Conservation (phyloP, 345 rosid genomes). For the Syzygium grande region DNA sequence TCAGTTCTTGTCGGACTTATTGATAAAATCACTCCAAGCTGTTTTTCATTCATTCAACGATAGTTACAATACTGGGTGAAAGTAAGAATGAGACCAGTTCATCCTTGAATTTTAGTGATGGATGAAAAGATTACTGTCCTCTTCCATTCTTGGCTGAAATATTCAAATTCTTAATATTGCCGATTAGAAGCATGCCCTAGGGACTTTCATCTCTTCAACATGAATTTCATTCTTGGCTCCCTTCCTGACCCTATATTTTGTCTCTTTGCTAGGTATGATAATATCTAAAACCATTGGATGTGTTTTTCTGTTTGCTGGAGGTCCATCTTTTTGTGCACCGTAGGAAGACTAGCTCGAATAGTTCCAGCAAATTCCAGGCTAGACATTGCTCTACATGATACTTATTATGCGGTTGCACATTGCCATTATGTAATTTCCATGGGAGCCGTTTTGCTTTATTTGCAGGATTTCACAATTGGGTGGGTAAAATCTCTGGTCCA, state of each 20-base stretch:
- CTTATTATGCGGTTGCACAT: not conserved
- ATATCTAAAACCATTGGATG: not conserved
- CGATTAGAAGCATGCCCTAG: not conserved
- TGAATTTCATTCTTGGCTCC: not conserved
- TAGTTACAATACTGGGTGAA: not conserved
- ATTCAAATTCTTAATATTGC: not conserved
- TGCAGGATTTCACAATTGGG: conserved; percentile 9
- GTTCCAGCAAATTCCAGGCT: conserved; percentile 11
- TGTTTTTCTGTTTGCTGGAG: not conserved
- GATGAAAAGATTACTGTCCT: not conserved
- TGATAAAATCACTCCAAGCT: not conserved
- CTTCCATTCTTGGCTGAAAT: not conserved
- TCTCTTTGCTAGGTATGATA: not conserved
- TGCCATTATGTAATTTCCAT: not conserved
- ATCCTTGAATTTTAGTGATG: not conserved
- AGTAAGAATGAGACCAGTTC: not conserved
- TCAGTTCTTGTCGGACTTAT: not conserved
- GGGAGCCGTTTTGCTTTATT: conserved; percentile 1
- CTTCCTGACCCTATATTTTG: not conserved
- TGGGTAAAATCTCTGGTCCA: not conserved
- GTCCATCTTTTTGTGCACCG: not conserved
- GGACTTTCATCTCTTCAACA: not conserved
- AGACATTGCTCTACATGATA: conserved; percentile 10
- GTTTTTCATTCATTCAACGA: not conserved
- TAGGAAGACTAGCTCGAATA: conserved; percentile 6